Evolutionary conservation across 371 early-diverging fungal genomes (phyloP), one percentile per base, ranked within the genome.

Genomic region (Mucor circinelloides): DNA sequence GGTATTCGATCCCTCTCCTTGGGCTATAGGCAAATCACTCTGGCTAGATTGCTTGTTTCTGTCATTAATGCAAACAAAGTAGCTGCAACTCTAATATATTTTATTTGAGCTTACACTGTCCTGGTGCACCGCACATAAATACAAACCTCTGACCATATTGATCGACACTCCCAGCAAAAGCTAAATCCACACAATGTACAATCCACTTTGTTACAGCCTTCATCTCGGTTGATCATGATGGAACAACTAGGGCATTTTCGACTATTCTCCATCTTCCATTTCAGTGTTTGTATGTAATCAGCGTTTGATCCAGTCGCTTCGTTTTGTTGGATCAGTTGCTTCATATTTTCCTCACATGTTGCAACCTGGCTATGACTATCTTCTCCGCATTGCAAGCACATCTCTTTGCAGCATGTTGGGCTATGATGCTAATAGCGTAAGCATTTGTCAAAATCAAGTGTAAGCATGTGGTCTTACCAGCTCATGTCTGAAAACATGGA

Each of bases 151-250:
- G 73, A 68, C 76, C 76, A 76, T 25, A 64, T 56, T n/a, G 60
- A 66, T 44, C 60, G 48, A 52, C 76, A 76, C 23, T 66, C 68
- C 91, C 91, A 91, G 63, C 91, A 91, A 66, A 91, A 91, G 19
- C 82, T 75, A 69, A 85, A 75, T 5, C 90, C 91, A 71, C 91
- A 91, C 25, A 82, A 78, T 55, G 87, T 77, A 56, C 91, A 91
- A 32, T 91, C 90, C 0, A 91, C 87, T 67, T 90, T 89, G 70
- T 90, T 90, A 67, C 91, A 91, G 9, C 91, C 91, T 61, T 91
- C 91, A 63, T 91, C 91, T 12, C 91, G 76, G 44, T 89, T 83
- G 46, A 91, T 91, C 64, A 91, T 70, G 38, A 90, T 86, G 52
- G 78, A 85, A 66, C 91, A 91, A 57, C 82, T 78, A 4, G 91